Percentiles rank a stretch among this genome's conserved stretches.
These are phyloP conservation scores for Trichophaea hybrida DNA, from an alignment of 2,329 filamentous ascomycete genomes.

Conservation along the genomic window DNA sequence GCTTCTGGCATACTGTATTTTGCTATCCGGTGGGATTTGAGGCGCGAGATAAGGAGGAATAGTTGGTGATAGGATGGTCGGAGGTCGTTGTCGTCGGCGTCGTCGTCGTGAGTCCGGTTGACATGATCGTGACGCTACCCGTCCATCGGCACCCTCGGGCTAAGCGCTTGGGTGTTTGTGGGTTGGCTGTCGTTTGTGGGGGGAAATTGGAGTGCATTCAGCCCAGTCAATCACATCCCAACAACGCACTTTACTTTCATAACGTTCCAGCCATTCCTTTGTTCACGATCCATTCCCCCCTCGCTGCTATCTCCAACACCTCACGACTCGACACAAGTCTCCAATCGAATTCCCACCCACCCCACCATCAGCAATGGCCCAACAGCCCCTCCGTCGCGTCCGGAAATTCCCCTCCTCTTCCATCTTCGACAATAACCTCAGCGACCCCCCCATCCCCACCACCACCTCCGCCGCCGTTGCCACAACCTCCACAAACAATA, in stretches of 20 bases:
- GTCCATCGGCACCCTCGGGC: too few species aligned
- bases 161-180: too few species aligned
- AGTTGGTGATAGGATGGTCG: not conserved
- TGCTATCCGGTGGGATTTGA: too few species aligned
- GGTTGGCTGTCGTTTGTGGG: too few species aligned
- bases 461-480: constrained; percentile 6
- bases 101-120: not conserved
- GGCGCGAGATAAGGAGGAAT: too few species aligned
- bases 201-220: too few species aligned
- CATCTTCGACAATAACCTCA: constrained; percentile 9
- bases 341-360: too few species aligned
- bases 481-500: not conserved
- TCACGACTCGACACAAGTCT: too few species aligned
- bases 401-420: constrained; percentile 20
- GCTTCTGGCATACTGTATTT: not conserved
- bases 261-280: constrained; percentile 5
- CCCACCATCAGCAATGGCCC: not conserved
- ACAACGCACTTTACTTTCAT: not conserved
- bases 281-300: constrained; percentile 2
- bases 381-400: constrained; percentile 12
- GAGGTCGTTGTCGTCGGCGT: not conserved
- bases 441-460: too few species aligned
- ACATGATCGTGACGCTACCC: too few species aligned
- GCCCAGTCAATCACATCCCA: too few species aligned
- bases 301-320: constrained; percentile 8